Evolutionary conservation across 169 alveolate genomes (phyloP).

Genomic region (Plasmodium gaboni): DNA sequence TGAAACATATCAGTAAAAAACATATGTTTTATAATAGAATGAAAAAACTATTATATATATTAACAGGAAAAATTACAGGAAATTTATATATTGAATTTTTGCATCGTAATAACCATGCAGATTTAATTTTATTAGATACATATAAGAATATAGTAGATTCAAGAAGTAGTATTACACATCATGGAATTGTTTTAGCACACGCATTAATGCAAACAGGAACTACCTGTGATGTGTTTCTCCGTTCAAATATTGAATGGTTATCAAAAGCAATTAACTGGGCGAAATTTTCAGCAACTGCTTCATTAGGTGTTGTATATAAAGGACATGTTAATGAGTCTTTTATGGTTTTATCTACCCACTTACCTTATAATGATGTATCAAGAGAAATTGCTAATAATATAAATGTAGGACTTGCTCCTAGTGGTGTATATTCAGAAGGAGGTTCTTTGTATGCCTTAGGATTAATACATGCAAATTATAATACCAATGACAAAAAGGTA

Average conservation of each 20-base stretch:
- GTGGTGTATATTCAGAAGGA: slow-evolving; percentile 94
- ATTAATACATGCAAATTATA: slow-evolving; percentile 93
- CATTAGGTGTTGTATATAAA: slow-evolving; percentile 97
- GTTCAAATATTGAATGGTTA: slow-evolving; percentile 96
- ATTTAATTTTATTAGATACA: slow-evolving; percentile 87
- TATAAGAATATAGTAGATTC: slow-evolving; percentile 79
- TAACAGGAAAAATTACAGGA: slow-evolving; percentile 87
- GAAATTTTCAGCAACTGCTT: slow-evolving; percentile 97
- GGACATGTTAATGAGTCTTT: slow-evolving; percentile 78
- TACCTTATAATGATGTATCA: slow-evolving; percentile 59
- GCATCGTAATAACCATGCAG: slow-evolving; percentile 93
- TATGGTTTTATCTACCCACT: slow-evolving; percentile 61
- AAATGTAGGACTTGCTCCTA: slow-evolving; percentile 80
- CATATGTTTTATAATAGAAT: slow-evolving; percentile 75
- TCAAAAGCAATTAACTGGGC: slow-evolving; percentile 96
- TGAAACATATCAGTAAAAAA: slow-evolving; percentile 30
- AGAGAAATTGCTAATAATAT: slow-evolving; percentile 76
- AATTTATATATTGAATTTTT: slow-evolving; percentile 89
- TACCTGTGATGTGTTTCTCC: slow-evolving; percentile 94
- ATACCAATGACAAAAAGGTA: slow-evolving; percentile 83
- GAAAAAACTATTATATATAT: slow-evolving; percentile 78
- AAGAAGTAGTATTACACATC: slow-evolving; percentile 89
- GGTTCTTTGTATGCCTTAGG: slow-evolving; percentile 98
- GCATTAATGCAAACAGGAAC: slow-evolving; percentile 96
- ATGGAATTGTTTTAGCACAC: slow-evolving; percentile 94